These are phyloP conservation scores for Setaria viridis DNA, from an alignment of 202 grass and related monocot species.

Conservation along the genomic window DNA sequence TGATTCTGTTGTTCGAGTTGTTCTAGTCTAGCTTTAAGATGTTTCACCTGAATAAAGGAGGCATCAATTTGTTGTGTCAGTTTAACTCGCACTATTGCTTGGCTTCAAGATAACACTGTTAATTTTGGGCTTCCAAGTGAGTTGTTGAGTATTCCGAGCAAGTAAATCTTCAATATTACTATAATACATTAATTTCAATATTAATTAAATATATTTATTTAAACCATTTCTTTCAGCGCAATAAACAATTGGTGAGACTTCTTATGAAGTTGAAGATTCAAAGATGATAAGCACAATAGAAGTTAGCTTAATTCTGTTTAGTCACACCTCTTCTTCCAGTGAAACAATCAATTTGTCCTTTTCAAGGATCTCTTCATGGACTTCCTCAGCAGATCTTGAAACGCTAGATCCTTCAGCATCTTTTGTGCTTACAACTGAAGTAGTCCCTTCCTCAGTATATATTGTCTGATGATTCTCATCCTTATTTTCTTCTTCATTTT, in stretches of 20 bases:
- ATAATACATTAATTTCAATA: neutral
- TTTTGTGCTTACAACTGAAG: slow-evolving; percentile 40
- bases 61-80: slow-evolving; percentile 38
- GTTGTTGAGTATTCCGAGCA: slow-evolving; percentile 18
- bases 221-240: slow-evolving; percentile 19
- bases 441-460: slow-evolving; percentile 35
- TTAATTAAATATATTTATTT: slow-evolving; percentile 30
- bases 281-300: slow-evolving; percentile 32
- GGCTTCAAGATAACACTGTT: slow-evolving; percentile 32
- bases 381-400: slow-evolving; percentile 48
- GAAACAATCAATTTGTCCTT: slow-evolving; percentile 69
- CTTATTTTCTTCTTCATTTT: slow-evolving; percentile 42
- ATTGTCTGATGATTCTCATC: slow-evolving; percentile 40
- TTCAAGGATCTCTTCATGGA: slow-evolving; percentile 51
- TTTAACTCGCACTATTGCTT: slow-evolving; percentile 3
- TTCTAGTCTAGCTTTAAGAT: slow-evolving; percentile 71
- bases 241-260: slow-evolving; percentile 21
- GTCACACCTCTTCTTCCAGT: slow-evolving; percentile 85
- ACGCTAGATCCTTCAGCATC: slow-evolving; percentile 37
- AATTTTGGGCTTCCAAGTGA: slow-evolving; percentile 22
- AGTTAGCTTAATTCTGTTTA: slow-evolving; percentile 22
- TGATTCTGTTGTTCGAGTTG: slow-evolving; percentile 57
- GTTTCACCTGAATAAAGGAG: slow-evolving; percentile 65
- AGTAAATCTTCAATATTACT: slow-evolving; percentile 8
- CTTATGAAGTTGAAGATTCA: slow-evolving; percentile 33